Conservation (phyloP, 2,329 filamentous ascomycete genomes). For the Paecilomyces formosus region DNA sequence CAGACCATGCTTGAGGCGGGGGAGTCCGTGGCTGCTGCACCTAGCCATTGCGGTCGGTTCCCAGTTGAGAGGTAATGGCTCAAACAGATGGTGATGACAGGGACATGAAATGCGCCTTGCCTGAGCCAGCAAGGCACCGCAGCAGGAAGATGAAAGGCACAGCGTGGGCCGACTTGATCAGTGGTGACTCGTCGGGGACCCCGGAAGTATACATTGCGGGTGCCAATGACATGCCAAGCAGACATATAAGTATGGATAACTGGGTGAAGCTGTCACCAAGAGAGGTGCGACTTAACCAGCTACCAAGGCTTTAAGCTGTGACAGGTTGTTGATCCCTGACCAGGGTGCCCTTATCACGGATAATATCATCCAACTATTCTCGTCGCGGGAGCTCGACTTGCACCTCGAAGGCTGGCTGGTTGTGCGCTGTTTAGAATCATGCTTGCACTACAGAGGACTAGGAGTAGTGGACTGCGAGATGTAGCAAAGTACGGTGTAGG, state of each 20-base stretch:
- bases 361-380: not conserved
- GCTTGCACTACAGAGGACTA: not conserved
- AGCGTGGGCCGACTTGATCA: not conserved
- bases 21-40: not conserved
- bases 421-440: not conserved
- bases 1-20: not conserved
- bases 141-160: not conserved
- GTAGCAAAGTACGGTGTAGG: not conserved
- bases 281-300: not conserved
- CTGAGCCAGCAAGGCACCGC: not conserved
- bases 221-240: not conserved
- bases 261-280: not conserved
- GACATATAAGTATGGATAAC: not conserved
- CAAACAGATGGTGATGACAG: not conserved
- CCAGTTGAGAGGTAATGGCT: not conserved
- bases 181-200: not conserved
- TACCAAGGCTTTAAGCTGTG: not conserved
- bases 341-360: not conserved
- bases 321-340: not conserved
- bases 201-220: not conserved
- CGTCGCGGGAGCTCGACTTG: not conserved
- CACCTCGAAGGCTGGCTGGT: not conserved
- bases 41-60: not conserved
- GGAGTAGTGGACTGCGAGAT: not conserved
- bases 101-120: not conserved